Base-by-base conservation (phyloP, 2,329 filamentous ascomycete genomes). In the Ceratocystis variospora region DNA sequence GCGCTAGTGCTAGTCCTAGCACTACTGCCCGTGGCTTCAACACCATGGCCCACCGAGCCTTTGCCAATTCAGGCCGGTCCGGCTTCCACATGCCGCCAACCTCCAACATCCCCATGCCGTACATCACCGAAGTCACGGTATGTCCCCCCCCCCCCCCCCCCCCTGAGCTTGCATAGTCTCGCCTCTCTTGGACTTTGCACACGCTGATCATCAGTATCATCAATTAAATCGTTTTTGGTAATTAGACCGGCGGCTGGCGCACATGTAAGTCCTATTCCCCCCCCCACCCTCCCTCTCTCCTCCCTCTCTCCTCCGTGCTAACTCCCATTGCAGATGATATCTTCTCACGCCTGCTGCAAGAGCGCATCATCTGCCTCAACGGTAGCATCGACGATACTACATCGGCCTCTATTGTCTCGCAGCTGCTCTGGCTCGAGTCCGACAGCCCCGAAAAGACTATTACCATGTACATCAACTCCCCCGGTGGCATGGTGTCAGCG, bases 381-480 rank as follows among this genome's bases (percentile, higher is more conserved):
- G 93, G 93, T 72, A 82, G 89, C 73, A 91, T 97, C 67, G 89
- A 97, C 77, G 90, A 96, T 73, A 87, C 84, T 53, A 85, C 94
- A 70, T 96, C 91, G 46, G 93, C 94, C n/a, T 89, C 88, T 53
- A 90, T 97, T 69, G 93, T 97, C 33, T 90, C 94, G 1, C 95
- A 99, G 75, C 85, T 99, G 25, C 87, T 99, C 69, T 99, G 92
- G 83, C 90, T 99, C 75, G 95, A 99, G 80, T 94, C 93, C 72
- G 94, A 99, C 73, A 90, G 90, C 73, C 92, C 93, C 2, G 86
- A 95, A 66, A 96, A 96, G 75, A 89, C 91, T 12, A 97, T 99
- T 70, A 94, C 89, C 64, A 89, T 99, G 75, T 99, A 99, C 76
- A 99, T 99, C 76, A 96, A 99, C 78, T 96, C 90, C 0, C 93